Percentiles rank a stretch among this genome's conserved stretches.
phyloP scores from a whole-genome alignment of 805 yeast species.

The Teunomyces kruisii region DNA sequence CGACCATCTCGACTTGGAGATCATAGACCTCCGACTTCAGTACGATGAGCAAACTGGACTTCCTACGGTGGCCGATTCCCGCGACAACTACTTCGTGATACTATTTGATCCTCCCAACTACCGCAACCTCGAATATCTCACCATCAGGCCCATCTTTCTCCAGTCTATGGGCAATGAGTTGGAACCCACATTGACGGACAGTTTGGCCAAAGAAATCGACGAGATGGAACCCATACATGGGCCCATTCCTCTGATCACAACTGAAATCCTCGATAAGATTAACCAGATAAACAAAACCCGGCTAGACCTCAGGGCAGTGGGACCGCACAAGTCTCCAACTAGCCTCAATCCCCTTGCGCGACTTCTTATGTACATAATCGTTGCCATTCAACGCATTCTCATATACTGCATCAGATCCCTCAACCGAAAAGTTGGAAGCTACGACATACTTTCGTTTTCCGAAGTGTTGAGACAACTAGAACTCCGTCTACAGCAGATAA shows the following conservation, averaged over 20 bases:
- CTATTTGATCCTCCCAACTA: conserved; percentile 73
- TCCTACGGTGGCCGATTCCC: conserved; percentile 4
- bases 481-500: conserved; percentile 69
- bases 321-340: background rate
- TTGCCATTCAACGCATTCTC: conserved; percentile 16
- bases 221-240: conserved; percentile 7
- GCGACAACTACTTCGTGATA: conserved; percentile 15
- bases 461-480: conserved; percentile 79
- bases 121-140: conserved; percentile 69
- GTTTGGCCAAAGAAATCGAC: conserved; percentile 24
- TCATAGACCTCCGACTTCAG: background rate
- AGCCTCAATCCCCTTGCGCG: conserved; percentile 4
- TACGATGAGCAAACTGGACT: background rate
- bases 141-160: conserved; percentile 69
- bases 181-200: conserved; percentile 6
- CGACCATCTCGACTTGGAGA: background rate
- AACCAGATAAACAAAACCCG: conserved; percentile 27
- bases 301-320: conserved; percentile 2
- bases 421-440: conserved; percentile 22
- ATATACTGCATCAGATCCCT: conserved; percentile 22
- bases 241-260: conserved; percentile 13
- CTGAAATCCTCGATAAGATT: conserved; percentile 30
- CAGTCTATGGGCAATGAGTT: conserved; percentile 41
- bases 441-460: conserved; percentile 43
- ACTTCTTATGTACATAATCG: conserved; percentile 12